These are phyloP conservation scores for Anisodus acutangulus DNA, from an alignment of 257 asterid species.

Conservation along the genomic window DNA sequence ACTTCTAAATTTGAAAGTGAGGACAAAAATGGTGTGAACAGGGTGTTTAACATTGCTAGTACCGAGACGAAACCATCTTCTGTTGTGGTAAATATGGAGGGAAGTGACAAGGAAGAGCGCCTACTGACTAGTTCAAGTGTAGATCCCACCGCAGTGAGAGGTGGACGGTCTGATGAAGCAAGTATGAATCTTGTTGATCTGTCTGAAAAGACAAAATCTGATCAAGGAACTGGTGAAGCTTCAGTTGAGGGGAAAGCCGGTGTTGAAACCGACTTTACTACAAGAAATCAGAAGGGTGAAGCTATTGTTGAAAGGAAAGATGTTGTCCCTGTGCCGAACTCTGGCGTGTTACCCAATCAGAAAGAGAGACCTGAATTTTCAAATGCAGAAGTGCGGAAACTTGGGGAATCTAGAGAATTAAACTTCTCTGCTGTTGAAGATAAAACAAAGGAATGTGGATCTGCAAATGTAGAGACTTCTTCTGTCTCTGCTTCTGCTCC, in stretches of 20 bases:
- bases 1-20: constrained; percentile 35
- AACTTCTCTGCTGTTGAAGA: constrained; percentile 39
- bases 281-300: constrained; percentile 42
- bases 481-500: constrained; percentile 40
- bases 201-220: constrained; percentile 35
- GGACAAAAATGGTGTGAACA: constrained; percentile 34
- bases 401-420: constrained; percentile 37
- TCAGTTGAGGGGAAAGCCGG: constrained; percentile 34
- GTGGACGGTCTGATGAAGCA: constrained; percentile 44
- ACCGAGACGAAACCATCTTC: constrained; percentile 36
- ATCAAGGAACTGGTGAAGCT: constrained; percentile 27
- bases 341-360: constrained; percentile 35
- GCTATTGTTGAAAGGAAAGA: constrained; percentile 41
- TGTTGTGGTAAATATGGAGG: constrained; percentile 31
- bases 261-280: constrained; percentile 32
- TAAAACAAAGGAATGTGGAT: constrained; percentile 38
- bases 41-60: constrained; percentile 33
- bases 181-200: constrained; percentile 25
- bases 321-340: constrained; percentile 30
- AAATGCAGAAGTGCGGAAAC: constrained; percentile 35
- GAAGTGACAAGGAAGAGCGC: constrained; percentile 34
- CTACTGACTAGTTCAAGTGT: constrained; percentile 31
- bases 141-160: constrained; percentile 37
- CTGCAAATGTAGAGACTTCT: constrained; percentile 34
- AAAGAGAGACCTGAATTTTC: constrained; percentile 35